Evolutionary conservation across 306 rosid genomes (phyloP).

Genomic region (Senna tora): DNA sequence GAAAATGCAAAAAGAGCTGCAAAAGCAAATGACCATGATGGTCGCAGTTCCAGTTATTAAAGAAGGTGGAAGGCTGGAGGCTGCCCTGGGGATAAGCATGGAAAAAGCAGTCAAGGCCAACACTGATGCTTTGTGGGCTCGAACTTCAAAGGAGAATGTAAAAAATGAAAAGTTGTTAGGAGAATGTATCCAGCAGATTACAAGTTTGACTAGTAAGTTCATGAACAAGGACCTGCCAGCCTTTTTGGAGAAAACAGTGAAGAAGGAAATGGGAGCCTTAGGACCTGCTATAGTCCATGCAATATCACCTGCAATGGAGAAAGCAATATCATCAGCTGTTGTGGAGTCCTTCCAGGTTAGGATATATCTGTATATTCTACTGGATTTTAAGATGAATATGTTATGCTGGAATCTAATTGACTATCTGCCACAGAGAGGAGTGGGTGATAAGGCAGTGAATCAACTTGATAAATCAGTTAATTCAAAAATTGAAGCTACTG

Average conservation of each 20-base stretch:
- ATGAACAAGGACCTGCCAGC: slow-evolving; percentile 72
- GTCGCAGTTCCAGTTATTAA: slow-evolving; percentile 74
- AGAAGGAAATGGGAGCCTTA: slow-evolving; percentile 81
- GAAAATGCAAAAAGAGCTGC: slow-evolving; percentile 77
- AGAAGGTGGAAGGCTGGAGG: slow-evolving; percentile 89
- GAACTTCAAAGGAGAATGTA: slow-evolving; percentile 77
- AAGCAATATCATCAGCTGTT: slow-evolving; percentile 69
- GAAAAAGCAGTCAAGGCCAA: slow-evolving; percentile 77
- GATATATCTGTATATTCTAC: slow-evolving; percentile 6
- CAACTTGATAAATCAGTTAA: slow-evolving; percentile 86
- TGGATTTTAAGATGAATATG: slow-evolving; percentile 25
- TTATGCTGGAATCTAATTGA: slow-evolving; percentile 47
- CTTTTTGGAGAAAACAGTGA: slow-evolving; percentile 76
- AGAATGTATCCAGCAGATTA: slow-evolving; percentile 64
- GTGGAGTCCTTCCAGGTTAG: slow-evolving; percentile 91
- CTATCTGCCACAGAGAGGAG: slow-evolving; percentile 79
- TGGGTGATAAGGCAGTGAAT: slow-evolving; percentile 87
- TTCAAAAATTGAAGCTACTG: slow-evolving; percentile 83
- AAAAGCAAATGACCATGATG: slow-evolving; percentile 74
- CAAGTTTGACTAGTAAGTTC: slow-evolving; percentile 58
- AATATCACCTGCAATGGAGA: slow-evolving; percentile 76
- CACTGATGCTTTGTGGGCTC: slow-evolving; percentile 84
- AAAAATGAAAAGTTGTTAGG: slow-evolving; percentile 73
- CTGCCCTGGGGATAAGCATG: slow-evolving; percentile 71
- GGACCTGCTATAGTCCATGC: slow-evolving; percentile 80